Percentiles rank a stretch among this genome's conserved stretches.
Conservation (phyloP, 257 asterid genomes). For the Eustoma russellianum region DNA sequence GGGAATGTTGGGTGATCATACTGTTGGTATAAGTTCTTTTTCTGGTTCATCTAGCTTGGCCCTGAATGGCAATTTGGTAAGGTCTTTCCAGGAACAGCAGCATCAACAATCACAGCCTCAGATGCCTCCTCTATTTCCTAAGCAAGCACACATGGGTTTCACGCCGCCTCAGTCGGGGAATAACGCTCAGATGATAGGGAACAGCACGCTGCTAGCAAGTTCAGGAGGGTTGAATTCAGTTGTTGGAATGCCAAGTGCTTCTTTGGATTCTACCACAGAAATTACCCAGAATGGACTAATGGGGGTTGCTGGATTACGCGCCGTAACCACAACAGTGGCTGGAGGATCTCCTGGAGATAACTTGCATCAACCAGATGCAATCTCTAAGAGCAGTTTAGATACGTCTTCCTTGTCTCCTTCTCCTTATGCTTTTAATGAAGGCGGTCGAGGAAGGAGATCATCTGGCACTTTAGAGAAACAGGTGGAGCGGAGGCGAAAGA, state of each 20-base stretch:
- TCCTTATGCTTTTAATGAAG: constrained; percentile 54
- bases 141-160: constrained; percentile 55
- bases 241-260: constrained; percentile 34
- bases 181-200: constrained; percentile 25
- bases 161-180: constrained; percentile 45
- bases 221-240: constrained; percentile 30
- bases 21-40: constrained; percentile 33
- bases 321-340: constrained; percentile 31
- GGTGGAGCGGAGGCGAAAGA: constrained; percentile 42
- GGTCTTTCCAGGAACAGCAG: constrained; percentile 22
- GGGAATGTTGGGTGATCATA: constrained; percentile 22
- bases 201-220: constrained; percentile 35
- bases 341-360: constrained; percentile 55
- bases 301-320: constrained; percentile 36
- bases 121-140: constrained; percentile 61
- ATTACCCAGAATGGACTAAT: constrained; percentile 17
- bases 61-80: constrained; percentile 28
- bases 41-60: constrained; percentile 32
- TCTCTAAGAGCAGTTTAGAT: constrained; percentile 37
- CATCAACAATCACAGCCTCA: constrained; percentile 28
- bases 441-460: constrained; percentile 38
- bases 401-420: constrained; percentile 54
- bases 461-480: constrained; percentile 33
- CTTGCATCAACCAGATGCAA: constrained; percentile 34
- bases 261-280: constrained; percentile 26